Evolutionary conservation across 2,329 filamentous ascomycete species (phyloP), one percentile per base, ranked within the genome.

Genomic region (Colletotrichum trifolii): DNA sequence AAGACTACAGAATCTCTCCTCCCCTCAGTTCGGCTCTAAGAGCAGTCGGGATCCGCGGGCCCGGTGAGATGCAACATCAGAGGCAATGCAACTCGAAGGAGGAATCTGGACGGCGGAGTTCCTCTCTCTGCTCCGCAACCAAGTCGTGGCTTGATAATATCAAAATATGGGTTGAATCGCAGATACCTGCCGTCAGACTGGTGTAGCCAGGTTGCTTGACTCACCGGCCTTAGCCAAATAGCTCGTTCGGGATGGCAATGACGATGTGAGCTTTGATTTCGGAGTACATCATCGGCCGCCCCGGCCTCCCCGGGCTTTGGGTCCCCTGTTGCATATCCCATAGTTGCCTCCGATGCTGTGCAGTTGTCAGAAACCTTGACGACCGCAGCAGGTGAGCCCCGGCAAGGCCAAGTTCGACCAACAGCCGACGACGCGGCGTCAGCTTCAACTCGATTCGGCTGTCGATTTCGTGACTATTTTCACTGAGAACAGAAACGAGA

Each of bases 391-490:
- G 13, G 39, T 48, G 42, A 2, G n/a, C 17, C 25, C 48, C 1
- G n/a, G 46, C 36, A 50, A 40, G 25, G 25, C 38, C 42, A 35
- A 42, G 52, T 4, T 56, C 33, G n/a, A 42, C 42, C 53, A 57
- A 63, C 40, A 65, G 52, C 63, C 47, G 52, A 62, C 52, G 42
- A 62, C 52, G 42, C n/a, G 11, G 12, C 35, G 53, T 48, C 58
- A 62, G 39, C 52, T 52, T 48, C 33, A 52, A 61, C 52, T 25
- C 25, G 4, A 25, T 25, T 57, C 33, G 46, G 58, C 36, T 62
- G 35, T 46, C 47, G 46, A 52, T 56, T 56, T 56, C 39, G 39
- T 6, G 13, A 8, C 39, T 36, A 46, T 50, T 12, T 43, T 50
- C 15, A 35, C 39, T 46, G 46, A 38, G 39, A 25, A 13, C 33